Base-by-base conservation (phyloP, 1,284 basidiomycete genomes). In the Cystobasidium sp. region DNA sequence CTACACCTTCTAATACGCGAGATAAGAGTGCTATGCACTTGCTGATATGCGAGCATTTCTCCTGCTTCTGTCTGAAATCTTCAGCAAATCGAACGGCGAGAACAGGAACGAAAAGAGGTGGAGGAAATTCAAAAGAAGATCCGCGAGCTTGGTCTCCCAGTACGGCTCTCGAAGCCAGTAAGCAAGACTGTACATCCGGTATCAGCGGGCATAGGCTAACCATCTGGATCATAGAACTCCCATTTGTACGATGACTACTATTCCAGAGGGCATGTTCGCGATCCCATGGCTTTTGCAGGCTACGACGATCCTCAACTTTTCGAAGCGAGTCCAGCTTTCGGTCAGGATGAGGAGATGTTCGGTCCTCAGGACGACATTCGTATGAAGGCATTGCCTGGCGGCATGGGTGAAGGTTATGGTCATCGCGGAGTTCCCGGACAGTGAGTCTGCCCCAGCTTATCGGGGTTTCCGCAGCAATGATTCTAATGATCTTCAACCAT, bases 51-150 rank as follows among this genome's bases (percentile, higher is more conserved):
- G 16, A 37, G 49, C 1, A 14, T 8, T 24, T 44, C 31, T 18
- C 8, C 5, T 59, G 1, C 37, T 22, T 31, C 9, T 31, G 24
- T 24, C 12, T n/a, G 14, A 31, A 1, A 18, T 18, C 22, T 55
- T 9, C 62, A 73, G 70, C 46, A 58, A 43, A n/a, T 55, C 6
- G 51, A 55, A 20, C 56, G 62, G 24, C 51, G 55, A 39, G 70
- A 73, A 31, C 20, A 56, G n/a, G 39, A 61, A 6, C 49, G 70
- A 37, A 55, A 73, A 37, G 56, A 73, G 47, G 20, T 73, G 8
- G 70, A 62, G 24, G 70, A 65, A 6, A 73, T 73, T 14, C 52
- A 73, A 44, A 53, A 73, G 46, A 52, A 56, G 14, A 41, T 73
- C 9, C 51, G 39, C 16, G 41, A 41, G 0, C 52, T 65, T 14